Base-by-base conservation (phyloP, 73 alveolate species). In the Paramecium sonneborni region DNA sequence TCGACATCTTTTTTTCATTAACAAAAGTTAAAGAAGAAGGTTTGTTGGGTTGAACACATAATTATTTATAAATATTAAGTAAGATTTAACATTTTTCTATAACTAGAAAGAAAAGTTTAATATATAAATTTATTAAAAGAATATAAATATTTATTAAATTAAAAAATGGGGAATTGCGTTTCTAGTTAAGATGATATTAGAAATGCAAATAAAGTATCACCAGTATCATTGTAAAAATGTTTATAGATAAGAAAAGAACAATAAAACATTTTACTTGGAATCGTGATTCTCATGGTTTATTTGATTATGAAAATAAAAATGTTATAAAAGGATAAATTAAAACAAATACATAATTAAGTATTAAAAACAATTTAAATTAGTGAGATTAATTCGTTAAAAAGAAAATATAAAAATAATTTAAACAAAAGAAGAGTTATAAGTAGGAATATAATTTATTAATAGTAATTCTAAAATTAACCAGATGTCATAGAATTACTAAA, bases 211-310 rank as follows among this genome's bases (percentile, higher is more conserved):
- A 43, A 44, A 44, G 48, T 79, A 9, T 20, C 84, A 30, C 84
- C 90, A n/a, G 44, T 79, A 12, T 79, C 90, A 24, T 39, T 79
- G 90, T 79, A 79, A 24, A 23, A 44, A 30, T 44, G 44, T 37
- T 35, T 41, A 26, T 18, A 34, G 46, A 88, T 56, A 12, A 30
- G 1, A 57, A 41, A 39, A 88, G 94, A 72, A 57, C 86, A 56
- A 52, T 93, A 23, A 92, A 93, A 48, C 88, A 72, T n/a, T 79
- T 57, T 67, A 92, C 98, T n/a, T 95, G 98, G 98, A 92, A 85
- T 79, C 88, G 94, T 55, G 95, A 95, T 72, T 95, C 98, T 23
- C 96, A 92, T 92, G 98, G 98, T 20, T 85, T 95, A 21, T 95
- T 94, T 90, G 98, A 95, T 86, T 95, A 95, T 85, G 98, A 95